Evolutionary conservation across 192 early-diverging fungal genomes (phyloP), one percentile per base, ranked within the genome.

Genomic region (Linnemannia elongata): DNA sequence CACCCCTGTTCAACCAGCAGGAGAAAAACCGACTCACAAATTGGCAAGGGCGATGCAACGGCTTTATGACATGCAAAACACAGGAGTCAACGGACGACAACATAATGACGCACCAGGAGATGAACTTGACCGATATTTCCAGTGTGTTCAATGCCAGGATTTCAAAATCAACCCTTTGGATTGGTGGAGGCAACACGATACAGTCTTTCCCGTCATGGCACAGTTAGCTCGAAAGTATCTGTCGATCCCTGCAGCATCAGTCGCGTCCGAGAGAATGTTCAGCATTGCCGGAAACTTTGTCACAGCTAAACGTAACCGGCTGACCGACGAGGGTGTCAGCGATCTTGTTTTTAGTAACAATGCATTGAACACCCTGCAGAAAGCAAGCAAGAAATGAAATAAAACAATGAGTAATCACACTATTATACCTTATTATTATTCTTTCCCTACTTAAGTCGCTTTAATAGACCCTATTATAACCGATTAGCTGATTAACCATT

Each of bases 221-320:
- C 24, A 55, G n/a, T 38, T 83, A 18, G 82, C 75, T 33, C 20
- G 57, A 45, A 78, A 78, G 41, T 78, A 83, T 41, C 70, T 83
- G 27, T 83, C 76, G 35, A 78, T 78, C 63, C 57, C 76, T 7
- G 36, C 82, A 36, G 72, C 74, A 13, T 82, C 81, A 41, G 63
- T 82, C 7, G 38, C 74, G 54, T 76, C 74, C 0, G 69, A 76
- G 8, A 41, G 69, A 12, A 22, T 78, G 20, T 83, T 83, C 60
- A 74, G 76, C 27, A 30, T 24, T 7, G 38, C 76, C 24, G 70
- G 71, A 12, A 78, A 72, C 45, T 33, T 77, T 72, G 60, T 70
- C 10, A 63, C 69, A 60, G 18, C 38, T 22, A 77, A 77, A 24
- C 54, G n/a, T 33, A 77, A 42, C 55, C 75, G 69, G 20, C 27